phyloP scores from a whole-genome alignment of 75 land plant species.

The Ceratopteris richardii region DNA sequence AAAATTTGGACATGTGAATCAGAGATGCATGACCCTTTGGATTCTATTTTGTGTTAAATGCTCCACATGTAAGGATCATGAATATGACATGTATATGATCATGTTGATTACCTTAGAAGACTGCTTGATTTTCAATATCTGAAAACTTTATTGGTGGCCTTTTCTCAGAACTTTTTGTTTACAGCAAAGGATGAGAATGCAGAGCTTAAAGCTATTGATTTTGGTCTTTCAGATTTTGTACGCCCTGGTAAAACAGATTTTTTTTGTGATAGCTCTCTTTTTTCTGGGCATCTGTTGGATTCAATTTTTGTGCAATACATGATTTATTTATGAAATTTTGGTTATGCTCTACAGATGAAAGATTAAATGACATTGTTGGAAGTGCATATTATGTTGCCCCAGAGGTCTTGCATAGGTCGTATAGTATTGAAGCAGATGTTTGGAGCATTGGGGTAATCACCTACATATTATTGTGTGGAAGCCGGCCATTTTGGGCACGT shows the following conservation, averaged over 20 bases:
- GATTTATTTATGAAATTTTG: too few relatives aligned
- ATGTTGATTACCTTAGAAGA: too few relatives aligned
- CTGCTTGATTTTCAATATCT: too few relatives aligned
- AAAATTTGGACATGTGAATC: too few relatives aligned
- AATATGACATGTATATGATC: too few relatives aligned
- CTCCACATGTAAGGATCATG: too few relatives aligned
- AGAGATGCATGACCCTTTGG: too few relatives aligned
- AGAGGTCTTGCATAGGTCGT: constrained; percentile 87
- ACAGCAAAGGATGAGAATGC: constrained; percentile 67
- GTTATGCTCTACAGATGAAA: constrained; percentile 91
- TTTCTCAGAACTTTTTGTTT: constrained; percentile 61
- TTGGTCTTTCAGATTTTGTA: constrained; percentile 90
- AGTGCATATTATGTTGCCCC: constrained; percentile 38
- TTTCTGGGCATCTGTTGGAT: too few relatives aligned
- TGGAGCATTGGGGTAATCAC: constrained; percentile 97
- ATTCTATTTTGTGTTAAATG: too few relatives aligned
- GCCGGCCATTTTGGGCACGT: constrained; percentile 96
- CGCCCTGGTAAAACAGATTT: constrained; percentile 58
- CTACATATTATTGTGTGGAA: constrained; percentile 86
- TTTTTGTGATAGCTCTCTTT: too few relatives aligned
- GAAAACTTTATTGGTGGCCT: too few relatives aligned
- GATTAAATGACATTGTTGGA: constrained; percentile 84
- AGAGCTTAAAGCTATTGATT: constrained; percentile 76
- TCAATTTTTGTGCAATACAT: too few relatives aligned
- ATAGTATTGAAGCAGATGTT: constrained; percentile 83